Base-by-base conservation (phyloP, 176 grass and related monocot species). In the Carex scoparia region DNA sequence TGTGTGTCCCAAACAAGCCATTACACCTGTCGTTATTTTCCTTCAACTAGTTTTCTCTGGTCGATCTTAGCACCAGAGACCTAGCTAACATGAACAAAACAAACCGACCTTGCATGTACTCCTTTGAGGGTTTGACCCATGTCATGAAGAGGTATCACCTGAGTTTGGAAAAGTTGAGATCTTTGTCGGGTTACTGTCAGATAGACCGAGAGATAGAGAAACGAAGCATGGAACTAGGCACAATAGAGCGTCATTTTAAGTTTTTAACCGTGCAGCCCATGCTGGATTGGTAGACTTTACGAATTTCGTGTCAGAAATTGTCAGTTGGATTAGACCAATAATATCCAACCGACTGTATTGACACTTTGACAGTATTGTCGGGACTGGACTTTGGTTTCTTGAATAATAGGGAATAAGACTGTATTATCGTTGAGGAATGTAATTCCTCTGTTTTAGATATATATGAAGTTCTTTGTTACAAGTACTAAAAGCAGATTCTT, bases 81-180 rank as follows among this genome's bases (percentile, higher is more conserved):
- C 8, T 49, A 49, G n/a, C 16, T 23, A 51, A 19, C 46, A 30
- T 16, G 14, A 10, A 23, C 23, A 80, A 9, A 59, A 46, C 62
- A 49, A 68, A 66, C 80, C 80, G 80, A 83, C 80, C 62, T 51
- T 66, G 33, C 23, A 23, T 23, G 15, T 28, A 33, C 12, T 83
- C 5, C 4, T 68, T 54, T 31, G 33, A 0, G 2, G 19, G 44
- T 31, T 64, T 27, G 42, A 69, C 10, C 55, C 38, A 60, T 16
- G 71, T 35, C 38, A 60, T 16, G 71, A 76, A 76, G 46, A 65
- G 35, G 14, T 27, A 49, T 44, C 40, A 48, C 15, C 27, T 67
- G 65, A 46, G 61, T 68, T 19, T 59, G n/a, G 61, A 82, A 66
- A 19, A 27, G 10, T 66, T 82, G 14, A 66, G 32, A 31, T 55